Base-by-base conservation (phyloP, 352 stramenopile genomes). In the Plasmopara muralis region DNA sequence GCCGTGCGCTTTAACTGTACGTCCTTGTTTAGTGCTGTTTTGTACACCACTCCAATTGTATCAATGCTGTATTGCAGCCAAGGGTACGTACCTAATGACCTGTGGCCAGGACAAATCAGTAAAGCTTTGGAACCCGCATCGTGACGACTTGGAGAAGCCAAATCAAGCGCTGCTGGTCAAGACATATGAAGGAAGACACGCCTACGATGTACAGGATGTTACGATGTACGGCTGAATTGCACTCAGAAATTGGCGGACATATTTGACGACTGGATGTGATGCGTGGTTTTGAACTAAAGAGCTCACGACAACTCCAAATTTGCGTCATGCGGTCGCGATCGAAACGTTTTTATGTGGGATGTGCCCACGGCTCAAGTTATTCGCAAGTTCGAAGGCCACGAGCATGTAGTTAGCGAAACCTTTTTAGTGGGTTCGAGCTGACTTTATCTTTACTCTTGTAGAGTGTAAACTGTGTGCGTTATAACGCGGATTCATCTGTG, bases 131-230 rank as follows among this genome's bases (percentile, higher is more conserved):
- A 96, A 96, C 53, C 86, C 86, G 14, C 84, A 95, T 50, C 80
- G 84, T 30, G 74, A 87, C 57, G 64, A 67, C 4, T 64, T 72
- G 2, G 84, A 90, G 20, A 62, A 66, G 6, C 50, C 64, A 9
- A 72, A 72, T 13, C 66, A 93, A 39, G 85, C 72, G 7, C 43
- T 96, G 29, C 59, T 95, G 25, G 52, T 96, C 37, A 95, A 96
- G 50, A 86, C 76, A 14, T 96, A 95, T 51, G 65, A 87, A 39
- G 85, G 85, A 1, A 61, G 80, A 40, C 86, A 96, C 43, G 86
- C 85, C 47, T 95, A 96, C 44, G 85, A 96, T 31, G 79, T 96
- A 16, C 82, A 87, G 51, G 86, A 96, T 39, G 81, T 96, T n/a
- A 78, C 83, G 15, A 91, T 96, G 75, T 89, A 74, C 49, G 78